phyloP scores from a whole-genome alignment of 371 early-diverging fungal genomes.

The Mortierella polycephala region DNA sequence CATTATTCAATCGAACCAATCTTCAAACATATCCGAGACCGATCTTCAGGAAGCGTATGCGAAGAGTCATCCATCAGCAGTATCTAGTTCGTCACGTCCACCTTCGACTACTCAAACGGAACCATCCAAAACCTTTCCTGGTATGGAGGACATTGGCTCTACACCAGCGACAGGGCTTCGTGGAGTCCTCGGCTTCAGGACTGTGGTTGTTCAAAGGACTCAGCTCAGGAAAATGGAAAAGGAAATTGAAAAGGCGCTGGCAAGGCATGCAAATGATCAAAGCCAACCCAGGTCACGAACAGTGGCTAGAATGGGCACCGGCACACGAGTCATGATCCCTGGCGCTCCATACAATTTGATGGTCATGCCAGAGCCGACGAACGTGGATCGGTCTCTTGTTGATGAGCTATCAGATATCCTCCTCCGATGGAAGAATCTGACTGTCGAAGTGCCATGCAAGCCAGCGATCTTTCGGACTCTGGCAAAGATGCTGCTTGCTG shows the following conservation, averaged over 20 bases:
- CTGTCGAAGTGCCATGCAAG: conserved; percentile 42
- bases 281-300: conserved; percentile 35
- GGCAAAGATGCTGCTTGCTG: conserved; percentile 28
- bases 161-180: conserved; percentile 30
- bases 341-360: conserved; percentile 39
- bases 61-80: too few species aligned
- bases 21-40: neutral
- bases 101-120: neutral
- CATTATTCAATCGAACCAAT: neutral
- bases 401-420: conserved; percentile 41
- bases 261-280: conserved; percentile 22
- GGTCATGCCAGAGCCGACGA: conserved; percentile 14
- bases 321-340: conserved; percentile 44
- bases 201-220: conserved; percentile 49
- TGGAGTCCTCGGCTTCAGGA: conserved; percentile 44
- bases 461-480: conserved; percentile 24
- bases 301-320: conserved; percentile 32
- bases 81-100: neutral
- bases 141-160: conserved; percentile 18
- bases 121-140: conserved; percentile 13
- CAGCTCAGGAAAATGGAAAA: conserved; percentile 54
- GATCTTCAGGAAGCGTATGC: neutral
- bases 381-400: conserved; percentile 21
- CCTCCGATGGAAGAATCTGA: conserved; percentile 37
- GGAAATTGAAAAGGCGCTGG: conserved; percentile 49